Evolutionary conservation across 2,329 filamentous ascomycete genomes (phyloP).

Genomic region (Exophiala mesophila): DNA sequence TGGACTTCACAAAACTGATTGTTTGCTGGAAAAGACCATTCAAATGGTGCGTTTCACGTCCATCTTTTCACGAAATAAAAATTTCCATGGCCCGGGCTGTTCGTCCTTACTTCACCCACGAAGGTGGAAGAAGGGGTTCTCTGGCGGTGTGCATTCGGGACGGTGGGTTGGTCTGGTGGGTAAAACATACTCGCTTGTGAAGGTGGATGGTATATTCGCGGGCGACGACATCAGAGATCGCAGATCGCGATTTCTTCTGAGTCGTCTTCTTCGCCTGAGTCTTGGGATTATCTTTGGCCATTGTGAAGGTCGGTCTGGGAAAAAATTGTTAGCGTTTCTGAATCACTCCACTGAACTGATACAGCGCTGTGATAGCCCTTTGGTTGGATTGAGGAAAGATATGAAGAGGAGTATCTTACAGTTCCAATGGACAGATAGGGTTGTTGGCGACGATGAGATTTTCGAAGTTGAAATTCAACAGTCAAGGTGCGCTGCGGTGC

Average conservation of each 20-base stretch:
- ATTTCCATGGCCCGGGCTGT: too few species aligned
- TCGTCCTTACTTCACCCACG: conserved; percentile 5
- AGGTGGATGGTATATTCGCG: conserved; percentile 99
- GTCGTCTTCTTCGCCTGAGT: conserved; percentile 60
- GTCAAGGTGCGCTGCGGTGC: not conserved
- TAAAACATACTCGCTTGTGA: conserved; percentile 92
- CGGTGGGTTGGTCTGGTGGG: too few species aligned
- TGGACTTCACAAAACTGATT: conserved; percentile 70
- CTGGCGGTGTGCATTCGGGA: too few species aligned
- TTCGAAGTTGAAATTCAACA: not conserved
- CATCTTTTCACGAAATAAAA: too few species aligned
- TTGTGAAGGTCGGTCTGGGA: conserved; percentile 12
- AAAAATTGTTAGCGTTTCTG: not conserved
- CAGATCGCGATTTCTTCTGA: conserved; percentile 73
- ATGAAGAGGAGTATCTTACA: not conserved
- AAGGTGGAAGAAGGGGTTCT: not conserved
- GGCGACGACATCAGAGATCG: conserved; percentile 97
- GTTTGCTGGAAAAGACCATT: conserved; percentile 28
- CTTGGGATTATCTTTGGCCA: conserved; percentile 27
- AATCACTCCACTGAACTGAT: not conserved
- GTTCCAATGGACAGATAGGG: not conserved
- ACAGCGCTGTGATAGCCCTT: too few species aligned
- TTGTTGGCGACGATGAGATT: not conserved
- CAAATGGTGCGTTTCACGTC: too few species aligned
- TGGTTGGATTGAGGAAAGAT: too few species aligned